phyloP scores from a whole-genome alignment of 257 asterid genomes.

The Mentha longifolia region DNA sequence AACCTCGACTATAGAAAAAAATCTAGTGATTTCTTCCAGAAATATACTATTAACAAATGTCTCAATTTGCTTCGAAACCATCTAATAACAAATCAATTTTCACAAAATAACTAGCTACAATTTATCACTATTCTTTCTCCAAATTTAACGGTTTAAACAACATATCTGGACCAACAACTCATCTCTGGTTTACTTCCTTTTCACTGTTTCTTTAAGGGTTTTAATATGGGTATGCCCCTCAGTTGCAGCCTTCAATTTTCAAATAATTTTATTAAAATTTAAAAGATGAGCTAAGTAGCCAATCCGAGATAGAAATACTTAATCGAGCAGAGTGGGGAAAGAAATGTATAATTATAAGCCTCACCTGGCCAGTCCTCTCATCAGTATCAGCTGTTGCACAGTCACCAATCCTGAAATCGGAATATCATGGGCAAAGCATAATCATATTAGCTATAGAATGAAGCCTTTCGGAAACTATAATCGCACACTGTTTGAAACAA shows the following conservation, averaged over 20 bases:
- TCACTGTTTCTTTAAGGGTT: neutral
- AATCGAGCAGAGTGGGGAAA: neutral
- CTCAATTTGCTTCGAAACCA: neutral
- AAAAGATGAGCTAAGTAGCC: neutral
- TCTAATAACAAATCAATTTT: neutral
- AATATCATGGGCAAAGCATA: conserved; percentile 25
- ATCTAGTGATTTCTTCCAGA: neutral
- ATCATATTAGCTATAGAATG: conserved; percentile 23
- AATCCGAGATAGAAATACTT: neutral
- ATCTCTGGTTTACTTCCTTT: neutral
- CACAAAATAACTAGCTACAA: neutral
- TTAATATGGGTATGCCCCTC: neutral
- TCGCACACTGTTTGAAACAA: conserved; percentile 10
- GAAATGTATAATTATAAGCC: conserved; percentile 23
- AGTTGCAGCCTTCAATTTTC: conserved; percentile 10
- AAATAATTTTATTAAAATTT: neutral
- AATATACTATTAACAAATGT: neutral
- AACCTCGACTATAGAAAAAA: neutral
- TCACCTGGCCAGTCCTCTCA: conserved; percentile 55
- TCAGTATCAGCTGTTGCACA: conserved; percentile 38
- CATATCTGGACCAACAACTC: conserved; percentile 3
- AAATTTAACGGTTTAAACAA: neutral
- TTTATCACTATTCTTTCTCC: neutral
- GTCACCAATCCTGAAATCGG: conserved; percentile 37
- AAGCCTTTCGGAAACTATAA: conserved; percentile 13